Evolutionary conservation across 345 rosid species (phyloP).

Genomic region (Hibiscus syriacus): DNA sequence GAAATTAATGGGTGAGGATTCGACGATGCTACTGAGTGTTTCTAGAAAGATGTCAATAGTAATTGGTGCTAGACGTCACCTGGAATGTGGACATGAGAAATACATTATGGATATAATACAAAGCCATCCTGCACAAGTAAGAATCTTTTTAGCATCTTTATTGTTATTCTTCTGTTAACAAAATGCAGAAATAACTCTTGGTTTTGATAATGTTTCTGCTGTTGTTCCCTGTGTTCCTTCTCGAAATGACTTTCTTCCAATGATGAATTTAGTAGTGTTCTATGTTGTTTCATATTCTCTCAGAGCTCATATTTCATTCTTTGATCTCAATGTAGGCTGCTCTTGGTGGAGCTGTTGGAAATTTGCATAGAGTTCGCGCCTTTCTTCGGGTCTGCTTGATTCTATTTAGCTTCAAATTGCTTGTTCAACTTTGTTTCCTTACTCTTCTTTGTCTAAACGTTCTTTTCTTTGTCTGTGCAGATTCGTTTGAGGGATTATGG

Average conservation of each 20-base stretch:
- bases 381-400: slow-evolving; percentile 83
- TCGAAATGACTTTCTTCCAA: neutral
- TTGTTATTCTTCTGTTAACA: slow-evolving; percentile 8
- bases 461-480: slow-evolving; percentile 32
- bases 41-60: slow-evolving; percentile 75
- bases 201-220: slow-evolving; percentile 6
- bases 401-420: slow-evolving; percentile 9
- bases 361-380: slow-evolving; percentile 84
- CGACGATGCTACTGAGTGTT: slow-evolving; percentile 37
- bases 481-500: slow-evolving; percentile 96
- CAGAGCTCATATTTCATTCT: slow-evolving; percentile 7
- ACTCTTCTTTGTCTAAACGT: slow-evolving; percentile 9
- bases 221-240: slow-evolving; percentile 2
- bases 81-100: slow-evolving; percentile 91
- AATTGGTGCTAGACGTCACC: slow-evolving; percentile 86
- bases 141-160: slow-evolving; percentile 10
- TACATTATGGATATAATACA: slow-evolving; percentile 88
- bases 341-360: slow-evolving; percentile 97
- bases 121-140: slow-evolving; percentile 92
- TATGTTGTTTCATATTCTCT: neutral
- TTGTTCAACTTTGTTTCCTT: neutral
- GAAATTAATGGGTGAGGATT: slow-evolving; percentile 78
- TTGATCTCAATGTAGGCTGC: slow-evolving; percentile 56
- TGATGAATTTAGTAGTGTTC: neutral
- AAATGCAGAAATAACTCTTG: slow-evolving; percentile 2